Conservation (phyloP, 2,329 filamentous ascomycete species). For the Diaporthe caulivora region DNA sequence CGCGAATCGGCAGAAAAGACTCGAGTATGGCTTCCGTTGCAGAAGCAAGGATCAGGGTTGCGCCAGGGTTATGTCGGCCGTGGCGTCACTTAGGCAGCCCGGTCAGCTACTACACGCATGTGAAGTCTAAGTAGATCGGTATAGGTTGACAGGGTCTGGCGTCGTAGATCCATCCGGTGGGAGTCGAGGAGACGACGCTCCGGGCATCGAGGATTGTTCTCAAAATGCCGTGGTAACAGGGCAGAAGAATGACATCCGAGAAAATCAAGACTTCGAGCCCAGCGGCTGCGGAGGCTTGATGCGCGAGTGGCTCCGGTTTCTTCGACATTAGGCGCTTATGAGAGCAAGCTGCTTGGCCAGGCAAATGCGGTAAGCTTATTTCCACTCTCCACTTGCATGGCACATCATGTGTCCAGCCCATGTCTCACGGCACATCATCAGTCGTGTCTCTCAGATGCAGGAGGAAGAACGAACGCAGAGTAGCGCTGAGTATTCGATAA, state of each 20-base stretch:
- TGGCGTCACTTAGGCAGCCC: background rate
- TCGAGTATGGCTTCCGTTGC: background rate
- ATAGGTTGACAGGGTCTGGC: constrained; percentile 40
- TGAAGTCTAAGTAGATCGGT: background rate
- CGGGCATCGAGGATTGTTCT: background rate
- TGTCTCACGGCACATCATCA: background rate
- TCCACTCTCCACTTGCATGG: constrained; percentile 36
- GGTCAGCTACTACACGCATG: background rate
- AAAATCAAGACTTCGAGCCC: too few species aligned
- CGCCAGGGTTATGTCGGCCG: constrained; percentile 29
- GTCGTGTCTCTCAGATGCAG: background rate
- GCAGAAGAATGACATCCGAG: background rate
- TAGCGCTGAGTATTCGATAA: background rate
- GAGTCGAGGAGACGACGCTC: background rate
- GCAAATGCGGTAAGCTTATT: constrained; percentile 32
- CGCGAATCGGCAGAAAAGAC: constrained; percentile 17
- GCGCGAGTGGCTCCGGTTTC: constrained; percentile 20
- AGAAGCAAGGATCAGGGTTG: constrained; percentile 51
- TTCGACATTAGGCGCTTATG: constrained; percentile 35
- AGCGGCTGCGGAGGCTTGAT: constrained; percentile 28
- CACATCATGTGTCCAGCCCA: constrained; percentile 26
- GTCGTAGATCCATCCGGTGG: constrained; percentile 7
- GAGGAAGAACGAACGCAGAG: background rate
- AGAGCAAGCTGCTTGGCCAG: constrained; percentile 37
- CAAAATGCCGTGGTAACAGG: background rate